Evolutionary conservation across 768 basidiomycete species (phyloP).

Genomic region (Kwoniella bestiolae): DNA sequence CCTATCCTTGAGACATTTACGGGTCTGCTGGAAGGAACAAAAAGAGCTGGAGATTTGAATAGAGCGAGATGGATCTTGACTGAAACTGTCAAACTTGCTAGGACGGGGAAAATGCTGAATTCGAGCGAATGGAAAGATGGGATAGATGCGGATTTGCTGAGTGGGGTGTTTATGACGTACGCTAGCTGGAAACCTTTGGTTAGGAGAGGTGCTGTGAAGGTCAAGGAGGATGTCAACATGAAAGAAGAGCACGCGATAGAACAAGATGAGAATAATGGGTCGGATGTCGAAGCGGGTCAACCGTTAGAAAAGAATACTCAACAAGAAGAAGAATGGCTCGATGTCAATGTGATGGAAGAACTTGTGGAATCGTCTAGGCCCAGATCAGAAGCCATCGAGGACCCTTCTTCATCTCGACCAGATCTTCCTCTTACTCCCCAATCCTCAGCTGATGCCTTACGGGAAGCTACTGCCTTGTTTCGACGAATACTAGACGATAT

Average conservation of each 20-base stretch:
- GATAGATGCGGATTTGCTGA: conserved; percentile 73
- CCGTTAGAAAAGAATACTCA: background rate
- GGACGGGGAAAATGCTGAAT: conserved; percentile 19
- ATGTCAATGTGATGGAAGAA: conserved; percentile 21
- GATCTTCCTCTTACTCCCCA: conserved; percentile 62
- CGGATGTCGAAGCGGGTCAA: background rate
- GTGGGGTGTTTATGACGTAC: conserved; percentile 85
- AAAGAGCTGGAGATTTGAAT: conserved; percentile 78
- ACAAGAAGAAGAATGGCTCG: conserved; percentile 19
- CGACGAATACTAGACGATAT: conserved; percentile 64
- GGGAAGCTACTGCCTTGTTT: conserved; percentile 72
- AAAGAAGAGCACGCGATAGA: conserved; percentile 5
- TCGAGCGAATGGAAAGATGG: conserved; percentile 25
- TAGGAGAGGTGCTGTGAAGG: conserved; percentile 62
- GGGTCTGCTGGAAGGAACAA: conserved; percentile 87
- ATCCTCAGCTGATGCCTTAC: conserved; percentile 70
- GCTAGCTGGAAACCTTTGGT: conserved; percentile 77
- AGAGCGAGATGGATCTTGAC: conserved; percentile 88
- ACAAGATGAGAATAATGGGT: background rate
- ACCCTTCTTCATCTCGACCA: background rate
- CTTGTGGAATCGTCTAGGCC: conserved; percentile 11
- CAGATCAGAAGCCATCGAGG: background rate
- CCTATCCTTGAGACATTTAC: conserved; percentile 75
- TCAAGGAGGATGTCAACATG: conserved; percentile 37
- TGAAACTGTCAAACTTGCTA: conserved; percentile 67